Percentiles rank a stretch among this genome's conserved stretches.
phyloP scores from a whole-genome alignment of 2,329 filamentous ascomycete species.

The Pyrenophora tritici-repentis region DNA sequence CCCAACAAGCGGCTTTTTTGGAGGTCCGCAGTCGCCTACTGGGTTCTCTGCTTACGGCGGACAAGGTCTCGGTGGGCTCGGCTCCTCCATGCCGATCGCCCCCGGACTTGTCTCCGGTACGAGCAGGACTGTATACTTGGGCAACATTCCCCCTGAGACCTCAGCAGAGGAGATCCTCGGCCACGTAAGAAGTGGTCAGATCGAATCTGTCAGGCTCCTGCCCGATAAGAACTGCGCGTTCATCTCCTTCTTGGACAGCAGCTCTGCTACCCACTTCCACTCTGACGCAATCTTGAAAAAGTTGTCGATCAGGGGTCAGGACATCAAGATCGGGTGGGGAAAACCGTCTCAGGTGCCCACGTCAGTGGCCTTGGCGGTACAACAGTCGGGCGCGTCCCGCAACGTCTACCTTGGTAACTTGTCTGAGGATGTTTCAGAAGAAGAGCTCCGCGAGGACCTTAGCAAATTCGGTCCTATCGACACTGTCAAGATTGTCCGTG shows the following conservation, averaged over 20 bases:
- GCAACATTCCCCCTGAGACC: slow-evolving; percentile 98
- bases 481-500: slow-evolving; percentile 94
- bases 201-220: slow-evolving; percentile 95
- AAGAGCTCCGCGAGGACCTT: slow-evolving; percentile 90
- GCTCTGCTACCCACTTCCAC: slow-evolving; percentile 98
- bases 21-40: slow-evolving; percentile 83
- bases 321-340: slow-evolving; percentile 99
- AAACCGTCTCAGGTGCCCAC: slow-evolving; percentile 98
- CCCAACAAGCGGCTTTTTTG: slow-evolving; percentile 81
- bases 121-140: slow-evolving; percentile 94
- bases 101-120: slow-evolving; percentile 86
- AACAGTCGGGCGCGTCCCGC: slow-evolving; percentile 93
- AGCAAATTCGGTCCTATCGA: slow-evolving; percentile 97
- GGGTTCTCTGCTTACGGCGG: slow-evolving; percentile 69
- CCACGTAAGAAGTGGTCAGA: slow-evolving; percentile 95
- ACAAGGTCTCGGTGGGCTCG: slow-evolving; percentile 66
- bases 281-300: slow-evolving; percentile 99
- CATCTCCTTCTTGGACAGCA: slow-evolving; percentile 97
- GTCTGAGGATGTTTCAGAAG: slow-evolving; percentile 85
- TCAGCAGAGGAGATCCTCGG: slow-evolving; percentile 94
- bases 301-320: slow-evolving; percentile 95
- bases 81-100: slow-evolving; percentile 74
- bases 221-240: slow-evolving; percentile 99
- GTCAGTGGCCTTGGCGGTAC: slow-evolving; percentile 93
- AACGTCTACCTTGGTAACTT: slow-evolving; percentile 97